phyloP scores from a whole-genome alignment of 208 protist species.

The Leishmania arabica region DNA sequence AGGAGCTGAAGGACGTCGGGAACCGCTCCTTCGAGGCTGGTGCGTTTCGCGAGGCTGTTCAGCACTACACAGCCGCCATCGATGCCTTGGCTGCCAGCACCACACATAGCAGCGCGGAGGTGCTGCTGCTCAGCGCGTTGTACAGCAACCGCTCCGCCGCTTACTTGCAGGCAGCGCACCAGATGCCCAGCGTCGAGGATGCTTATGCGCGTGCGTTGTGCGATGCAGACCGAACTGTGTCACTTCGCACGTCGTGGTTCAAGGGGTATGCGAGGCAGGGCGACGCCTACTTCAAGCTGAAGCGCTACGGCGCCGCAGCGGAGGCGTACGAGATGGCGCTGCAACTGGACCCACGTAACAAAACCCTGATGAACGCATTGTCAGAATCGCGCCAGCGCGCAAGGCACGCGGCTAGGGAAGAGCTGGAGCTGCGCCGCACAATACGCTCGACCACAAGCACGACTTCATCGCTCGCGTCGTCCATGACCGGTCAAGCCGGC shows the following conservation, averaged over 20 bases:
- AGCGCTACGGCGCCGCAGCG: conserved; percentile 85
- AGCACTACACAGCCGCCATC: conserved; percentile 88
- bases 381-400: conserved; percentile 53
- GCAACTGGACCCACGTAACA: conserved; percentile 80
- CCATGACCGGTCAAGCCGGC: neutral
- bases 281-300: conserved; percentile 85
- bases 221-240: conserved; percentile 89
- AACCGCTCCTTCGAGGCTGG: conserved; percentile 90
- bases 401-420: conserved; percentile 28
- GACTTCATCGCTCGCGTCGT: conserved; percentile 13
- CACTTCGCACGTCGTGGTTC: conserved; percentile 91
- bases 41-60: conserved; percentile 75
- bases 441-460: conserved; percentile 12
- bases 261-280: conserved; percentile 94
- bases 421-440: conserved; percentile 26
- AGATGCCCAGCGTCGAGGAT: conserved; percentile 42
- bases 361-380: conserved; percentile 57
- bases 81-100: conserved; percentile 24
- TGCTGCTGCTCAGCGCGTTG: conserved; percentile 73
- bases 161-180: conserved; percentile 71
- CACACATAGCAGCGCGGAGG: neutral
- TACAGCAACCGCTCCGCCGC: conserved; percentile 96
- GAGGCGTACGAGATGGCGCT: conserved; percentile 90
- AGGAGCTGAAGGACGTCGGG: conserved; percentile 83
- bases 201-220: conserved; percentile 77